Evolutionary conservation across 2,329 filamentous ascomycete species (phyloP).

Genomic region (Colletotrichum navitas): DNA sequence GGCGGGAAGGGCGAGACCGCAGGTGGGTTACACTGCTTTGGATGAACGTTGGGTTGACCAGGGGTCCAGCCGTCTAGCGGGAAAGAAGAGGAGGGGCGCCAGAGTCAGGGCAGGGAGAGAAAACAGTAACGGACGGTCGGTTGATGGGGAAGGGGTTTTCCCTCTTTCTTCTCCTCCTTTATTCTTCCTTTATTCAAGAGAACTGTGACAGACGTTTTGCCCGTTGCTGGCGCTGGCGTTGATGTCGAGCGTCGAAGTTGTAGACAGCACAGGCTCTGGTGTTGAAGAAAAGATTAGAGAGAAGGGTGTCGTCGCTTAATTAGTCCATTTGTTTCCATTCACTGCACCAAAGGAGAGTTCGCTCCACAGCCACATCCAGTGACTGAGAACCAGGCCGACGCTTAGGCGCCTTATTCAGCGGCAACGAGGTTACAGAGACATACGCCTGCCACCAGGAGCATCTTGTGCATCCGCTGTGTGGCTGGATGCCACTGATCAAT

Average conservation of each 20-base stretch:
- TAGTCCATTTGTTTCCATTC: background rate
- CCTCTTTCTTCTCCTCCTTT: no score
- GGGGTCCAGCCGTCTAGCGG: conserved; percentile 4
- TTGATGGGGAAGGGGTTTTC: background rate
- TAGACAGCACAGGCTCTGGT: background rate
- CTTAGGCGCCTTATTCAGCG: conserved; percentile 25
- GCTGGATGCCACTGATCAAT: background rate
- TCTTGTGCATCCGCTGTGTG: background rate
- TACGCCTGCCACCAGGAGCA: background rate
- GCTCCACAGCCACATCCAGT: background rate
- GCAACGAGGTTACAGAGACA: background rate
- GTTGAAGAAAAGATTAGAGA: background rate
- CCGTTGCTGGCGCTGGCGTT: background rate
- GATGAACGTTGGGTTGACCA: conserved; percentile 27
- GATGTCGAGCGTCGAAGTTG: background rate
- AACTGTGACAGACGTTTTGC: background rate
- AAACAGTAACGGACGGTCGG: background rate
- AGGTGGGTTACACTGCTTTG: conserved; percentile 34
- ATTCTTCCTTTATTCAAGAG: no score
- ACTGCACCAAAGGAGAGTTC: background rate
- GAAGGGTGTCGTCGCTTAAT: background rate
- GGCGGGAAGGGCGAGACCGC: conserved; percentile 38
- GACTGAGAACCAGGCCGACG: conserved; percentile 21
- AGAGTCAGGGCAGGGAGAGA: background rate
- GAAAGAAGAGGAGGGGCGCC: background rate